Base-by-base conservation (phyloP, 768 basidiomycete species). In the Hygrocybe coccinea region DNA sequence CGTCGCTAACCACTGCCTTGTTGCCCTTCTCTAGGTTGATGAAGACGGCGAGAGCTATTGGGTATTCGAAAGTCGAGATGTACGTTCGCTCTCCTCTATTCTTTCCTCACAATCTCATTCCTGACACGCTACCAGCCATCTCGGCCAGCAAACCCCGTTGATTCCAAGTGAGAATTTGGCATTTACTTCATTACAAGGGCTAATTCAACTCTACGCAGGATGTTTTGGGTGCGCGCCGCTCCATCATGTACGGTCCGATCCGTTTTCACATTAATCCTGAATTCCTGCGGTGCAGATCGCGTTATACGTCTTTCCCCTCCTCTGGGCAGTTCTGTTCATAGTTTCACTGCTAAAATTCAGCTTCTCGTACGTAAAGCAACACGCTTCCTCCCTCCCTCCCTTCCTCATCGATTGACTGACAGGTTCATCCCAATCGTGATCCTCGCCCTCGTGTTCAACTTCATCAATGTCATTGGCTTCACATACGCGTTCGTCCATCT, bases 11-110 rank as follows among this genome's bases (percentile, higher is more conserved):
- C 21, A 51, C 59, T n/a, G n/a, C n/a, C n/a, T n/a, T n/a, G n/a
- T n/a, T n/a, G n/a, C n/a, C n/a, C n/a, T n/a, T 57, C 37, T 43
- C 36, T 57, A 89, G 86, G 93, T 98, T 12, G 94, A 98, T 64
- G 94, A 97, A 52, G 94, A 97, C 60, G 97, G 97, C 2, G 91
- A 95, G 69, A 81, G 79, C 69, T 95, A 87, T 62, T 99, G 97
- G 97, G 95, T 99, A 10, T 99, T 99, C 61, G 97, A 99, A 73
- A 89, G 89, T 64, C 82, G 95, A 65, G 95, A 97, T 71, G 95
- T 95, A 71, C 66, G 89, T 74, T 24, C 47, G 24, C 21, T 14
- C 9, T 29, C 24, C 29, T 33, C 9, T 24, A 39, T 9, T 50
- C 14, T 17, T 19, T 38, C 12, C 43, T 29, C 12, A 48, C 56